Percentiles rank a stretch among this genome's conserved stretches.
These are phyloP conservation scores for Closterium sp. DNA, from an alignment of 139 green algal species.

Conservation along the genomic window DNA sequence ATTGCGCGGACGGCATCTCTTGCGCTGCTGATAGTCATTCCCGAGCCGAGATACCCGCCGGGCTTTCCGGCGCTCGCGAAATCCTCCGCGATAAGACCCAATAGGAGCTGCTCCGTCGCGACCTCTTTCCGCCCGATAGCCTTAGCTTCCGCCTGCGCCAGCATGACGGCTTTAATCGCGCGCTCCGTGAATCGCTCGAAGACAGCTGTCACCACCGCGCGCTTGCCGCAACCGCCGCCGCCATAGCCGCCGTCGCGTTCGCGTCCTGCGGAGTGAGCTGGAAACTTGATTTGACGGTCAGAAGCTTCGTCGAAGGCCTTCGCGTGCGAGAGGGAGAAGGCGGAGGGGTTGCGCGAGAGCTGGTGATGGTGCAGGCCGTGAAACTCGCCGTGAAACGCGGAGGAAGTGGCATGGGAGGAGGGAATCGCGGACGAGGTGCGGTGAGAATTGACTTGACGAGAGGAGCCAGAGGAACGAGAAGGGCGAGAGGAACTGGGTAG, in stretches of 20 bases:
- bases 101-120: constrained; percentile 77
- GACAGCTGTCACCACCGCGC: constrained; percentile 61
- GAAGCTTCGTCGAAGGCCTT: not conserved
- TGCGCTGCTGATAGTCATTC: constrained; percentile 63
- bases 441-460: not conserved
- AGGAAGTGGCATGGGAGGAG: not conserved
- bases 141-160: constrained; percentile 92
- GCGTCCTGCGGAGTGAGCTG: not conserved
- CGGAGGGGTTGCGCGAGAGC: not conserved
- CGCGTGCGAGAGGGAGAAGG: not conserved
- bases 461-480: not conserved
- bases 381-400: not conserved
- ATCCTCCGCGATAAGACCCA: constrained; percentile 82
- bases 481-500: not conserved
- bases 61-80: constrained; percentile 23
- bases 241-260: too few relatives aligned
- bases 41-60: constrained; percentile 41
- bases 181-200: constrained; percentile 98
- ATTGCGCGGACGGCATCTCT: constrained; percentile 44
- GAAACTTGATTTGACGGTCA: not conserved
- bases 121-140: constrained; percentile 49
- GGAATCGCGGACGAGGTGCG: not conserved
- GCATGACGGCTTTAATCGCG: constrained; percentile 88
- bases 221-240: not conserved
- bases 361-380: not conserved